Evolutionary conservation across 106 monocot species (phyloP).

Genomic region (Phalaenopsis equestris): DNA sequence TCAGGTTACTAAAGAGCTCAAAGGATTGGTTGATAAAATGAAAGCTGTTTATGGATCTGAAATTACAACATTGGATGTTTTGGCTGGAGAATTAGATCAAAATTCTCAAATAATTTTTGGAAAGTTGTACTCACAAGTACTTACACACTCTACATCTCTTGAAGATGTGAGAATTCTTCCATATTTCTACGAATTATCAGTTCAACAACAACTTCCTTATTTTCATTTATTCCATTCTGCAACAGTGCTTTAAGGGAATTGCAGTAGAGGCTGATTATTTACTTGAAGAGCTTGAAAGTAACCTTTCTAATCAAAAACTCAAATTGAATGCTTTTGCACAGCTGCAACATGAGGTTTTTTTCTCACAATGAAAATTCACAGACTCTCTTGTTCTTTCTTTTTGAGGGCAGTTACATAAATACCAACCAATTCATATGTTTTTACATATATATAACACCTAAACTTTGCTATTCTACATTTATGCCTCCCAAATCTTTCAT

Average conservation of each 20-base stretch:
- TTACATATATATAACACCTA: no score
- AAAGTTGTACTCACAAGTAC: constrained; percentile 51
- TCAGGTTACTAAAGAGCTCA: constrained; percentile 54
- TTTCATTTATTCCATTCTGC: neutral
- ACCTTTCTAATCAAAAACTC: constrained; percentile 50
- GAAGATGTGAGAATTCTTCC: constrained; percentile 38
- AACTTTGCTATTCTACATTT: no score
- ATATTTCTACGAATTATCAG: neutral
- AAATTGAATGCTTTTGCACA: constrained; percentile 41
- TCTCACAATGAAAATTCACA: neutral
- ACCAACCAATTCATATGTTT: no score
- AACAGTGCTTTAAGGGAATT: constrained; percentile 52
- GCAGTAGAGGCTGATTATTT: constrained; percentile 48
- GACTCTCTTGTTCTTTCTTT: neutral
- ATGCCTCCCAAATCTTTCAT: no score
- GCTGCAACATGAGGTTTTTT: constrained; percentile 21
- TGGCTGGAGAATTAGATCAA: constrained; percentile 42
- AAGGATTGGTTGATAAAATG: constrained; percentile 32
- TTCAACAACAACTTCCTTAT: neutral
- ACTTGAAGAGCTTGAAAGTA: constrained; percentile 45
- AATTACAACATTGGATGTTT: constrained; percentile 28
- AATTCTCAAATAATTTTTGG: constrained; percentile 41
- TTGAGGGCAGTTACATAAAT: no score
- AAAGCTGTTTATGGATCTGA: constrained; percentile 39
- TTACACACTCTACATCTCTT: constrained; percentile 37